Conservation (phyloP, 305 asterid genomes). For the Rubia balearica region DNA sequence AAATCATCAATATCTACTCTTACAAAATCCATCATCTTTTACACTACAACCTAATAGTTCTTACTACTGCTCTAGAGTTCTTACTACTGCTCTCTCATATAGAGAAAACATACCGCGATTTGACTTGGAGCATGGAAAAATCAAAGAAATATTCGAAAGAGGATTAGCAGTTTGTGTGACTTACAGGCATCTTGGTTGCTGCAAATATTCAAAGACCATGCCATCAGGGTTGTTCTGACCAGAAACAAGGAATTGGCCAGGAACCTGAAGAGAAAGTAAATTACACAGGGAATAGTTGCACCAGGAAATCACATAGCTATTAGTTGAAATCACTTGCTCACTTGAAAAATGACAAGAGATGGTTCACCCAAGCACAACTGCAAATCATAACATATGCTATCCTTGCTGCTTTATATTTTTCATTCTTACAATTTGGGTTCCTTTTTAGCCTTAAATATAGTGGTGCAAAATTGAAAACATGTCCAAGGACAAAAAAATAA, state of each 20-base stretch:
- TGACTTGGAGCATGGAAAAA: neutral
- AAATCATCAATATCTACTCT: no score
- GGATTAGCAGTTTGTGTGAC: conserved; percentile 28
- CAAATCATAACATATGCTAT: no score
- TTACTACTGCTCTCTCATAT: neutral
- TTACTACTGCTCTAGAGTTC: conserved; percentile 45
- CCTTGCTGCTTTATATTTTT: no score
- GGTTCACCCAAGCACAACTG: no score
- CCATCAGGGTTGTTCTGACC: conserved; percentile 39
- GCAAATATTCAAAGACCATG: conserved; percentile 46
- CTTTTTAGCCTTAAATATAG: no score
- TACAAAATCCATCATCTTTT: neutral
- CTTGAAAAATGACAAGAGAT: no score
- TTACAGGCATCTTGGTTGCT: conserved; percentile 60
- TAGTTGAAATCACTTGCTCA: no score
- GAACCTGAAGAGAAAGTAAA: conserved; percentile 35
- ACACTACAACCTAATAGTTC: conserved; percentile 32
- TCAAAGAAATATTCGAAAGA: neutral
- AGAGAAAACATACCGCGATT: neutral
- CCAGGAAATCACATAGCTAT: no score
- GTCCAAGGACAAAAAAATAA: no score
- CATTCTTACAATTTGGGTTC: no score
- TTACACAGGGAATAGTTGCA: conserved; percentile 2
- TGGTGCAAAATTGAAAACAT: no score
- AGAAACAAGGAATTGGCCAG: conserved; percentile 38